phyloP scores from a whole-genome alignment of 1,139 yeast genomes.

The Yamadazyma taylorii region DNA sequence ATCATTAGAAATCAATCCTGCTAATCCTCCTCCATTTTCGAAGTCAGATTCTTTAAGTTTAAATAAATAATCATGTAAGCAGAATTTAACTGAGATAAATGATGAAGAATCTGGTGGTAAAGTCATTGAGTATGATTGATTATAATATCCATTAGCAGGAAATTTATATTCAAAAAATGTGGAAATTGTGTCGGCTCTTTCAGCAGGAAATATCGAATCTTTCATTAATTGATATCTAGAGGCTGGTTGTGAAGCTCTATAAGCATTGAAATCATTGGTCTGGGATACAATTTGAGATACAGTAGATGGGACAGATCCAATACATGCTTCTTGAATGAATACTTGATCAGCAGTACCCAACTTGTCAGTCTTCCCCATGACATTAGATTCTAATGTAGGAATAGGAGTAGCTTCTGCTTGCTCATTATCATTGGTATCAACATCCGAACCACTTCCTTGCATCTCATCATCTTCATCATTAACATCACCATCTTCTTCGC shows the following conservation, averaged over 20 bases:
- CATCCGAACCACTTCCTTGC: constrained; percentile 15
- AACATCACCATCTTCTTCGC: constrained; percentile 17
- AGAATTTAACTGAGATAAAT: constrained; percentile 42
- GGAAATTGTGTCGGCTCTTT: constrained; percentile 20
- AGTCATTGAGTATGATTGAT: constrained; percentile 42
- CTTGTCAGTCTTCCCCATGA: constrained; percentile 33
- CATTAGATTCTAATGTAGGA: constrained; percentile 18
- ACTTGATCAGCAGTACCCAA: constrained; percentile 26
- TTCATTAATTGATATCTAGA: constrained; percentile 29
- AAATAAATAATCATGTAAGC: constrained; percentile 42
- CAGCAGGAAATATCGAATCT: constrained; percentile 35
- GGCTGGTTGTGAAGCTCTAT: constrained; percentile 11
- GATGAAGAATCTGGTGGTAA: constrained; percentile 48
- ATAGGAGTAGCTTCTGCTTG: constrained; percentile 17
- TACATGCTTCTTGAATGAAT: constrained; percentile 36
- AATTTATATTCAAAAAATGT: constrained; percentile 48
- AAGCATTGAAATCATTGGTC: constrained; percentile 24
- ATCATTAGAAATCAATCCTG: constrained; percentile 29
- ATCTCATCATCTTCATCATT: constrained; percentile 15
- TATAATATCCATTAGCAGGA: constrained; percentile 43
- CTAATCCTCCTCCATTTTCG: constrained; percentile 31
- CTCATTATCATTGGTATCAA: constrained; percentile 13
- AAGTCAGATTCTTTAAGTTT: constrained; percentile 35
- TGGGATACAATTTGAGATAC: constrained; percentile 26
- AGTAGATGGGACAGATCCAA: constrained; percentile 38